phyloP scores from a whole-genome alignment of 1,139 yeast species.

The Taiozyma sp. region DNA sequence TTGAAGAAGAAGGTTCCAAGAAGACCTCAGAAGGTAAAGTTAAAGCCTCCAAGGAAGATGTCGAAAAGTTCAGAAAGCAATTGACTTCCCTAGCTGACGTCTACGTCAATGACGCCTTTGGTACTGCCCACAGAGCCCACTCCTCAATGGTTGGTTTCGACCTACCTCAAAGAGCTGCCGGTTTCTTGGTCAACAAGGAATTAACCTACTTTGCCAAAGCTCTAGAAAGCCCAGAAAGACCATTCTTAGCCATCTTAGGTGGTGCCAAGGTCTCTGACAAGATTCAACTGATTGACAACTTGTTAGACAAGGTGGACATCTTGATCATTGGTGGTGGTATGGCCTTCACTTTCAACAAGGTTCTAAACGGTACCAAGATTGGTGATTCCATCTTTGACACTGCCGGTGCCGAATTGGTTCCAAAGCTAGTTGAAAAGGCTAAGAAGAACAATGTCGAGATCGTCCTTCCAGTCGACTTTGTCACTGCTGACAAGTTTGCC shows the following conservation, averaged over 20 bases:
- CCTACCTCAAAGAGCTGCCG: slow-evolving; percentile 91
- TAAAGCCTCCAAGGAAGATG: slow-evolving; percentile 82
- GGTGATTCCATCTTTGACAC: slow-evolving; percentile 88
- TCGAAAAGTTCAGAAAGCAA: slow-evolving; percentile 77
- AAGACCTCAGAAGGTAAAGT: slow-evolving; percentile 85
- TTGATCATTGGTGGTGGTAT: slow-evolving; percentile 98
- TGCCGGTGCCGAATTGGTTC: slow-evolving; percentile 91
- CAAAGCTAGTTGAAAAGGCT: slow-evolving; percentile 86
- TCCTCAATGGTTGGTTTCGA: slow-evolving; percentile 97
- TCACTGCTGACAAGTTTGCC: slow-evolving; percentile 88
- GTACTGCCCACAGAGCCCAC: slow-evolving; percentile 99
- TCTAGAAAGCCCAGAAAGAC: slow-evolving; percentile 92
- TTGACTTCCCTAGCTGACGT: slow-evolving; percentile 91
- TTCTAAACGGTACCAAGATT: slow-evolving; percentile 73
- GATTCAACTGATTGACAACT: slow-evolving; percentile 95
- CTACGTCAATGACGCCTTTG: slow-evolving; percentile 95
- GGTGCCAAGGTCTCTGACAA: slow-evolving; percentile 99
- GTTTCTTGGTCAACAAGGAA: slow-evolving; percentile 96
- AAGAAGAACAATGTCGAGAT: slow-evolving; percentile 89
- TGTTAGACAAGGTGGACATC: slow-evolving; percentile 88
- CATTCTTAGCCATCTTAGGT: slow-evolving; percentile 95
- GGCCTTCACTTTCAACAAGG: slow-evolving; percentile 98
- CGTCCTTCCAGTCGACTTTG: slow-evolving; percentile 89
- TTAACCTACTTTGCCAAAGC: slow-evolving; percentile 96
- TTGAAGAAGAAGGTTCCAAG: slow-evolving; percentile 92